Evolutionary conservation across 192 early-diverging fungal species (phyloP).

Genomic region (Umbelopsis isabellina): DNA sequence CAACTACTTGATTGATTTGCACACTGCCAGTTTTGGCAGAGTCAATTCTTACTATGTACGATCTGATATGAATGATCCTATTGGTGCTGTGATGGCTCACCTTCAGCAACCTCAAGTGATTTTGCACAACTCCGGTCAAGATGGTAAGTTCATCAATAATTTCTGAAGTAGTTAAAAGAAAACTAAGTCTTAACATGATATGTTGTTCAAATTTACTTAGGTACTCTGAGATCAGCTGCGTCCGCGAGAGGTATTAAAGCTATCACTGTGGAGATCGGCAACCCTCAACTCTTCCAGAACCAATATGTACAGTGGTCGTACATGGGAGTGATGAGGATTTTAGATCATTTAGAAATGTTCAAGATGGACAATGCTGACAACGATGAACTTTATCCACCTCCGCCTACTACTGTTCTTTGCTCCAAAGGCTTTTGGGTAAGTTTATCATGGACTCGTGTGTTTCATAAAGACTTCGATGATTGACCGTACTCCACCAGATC

Average conservation of each 20-base stretch:
- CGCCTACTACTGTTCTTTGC: constrained; percentile 37
- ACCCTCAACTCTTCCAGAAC: constrained; percentile 86
- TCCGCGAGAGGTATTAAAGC: constrained; percentile 75
- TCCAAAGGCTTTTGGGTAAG: constrained; percentile 43
- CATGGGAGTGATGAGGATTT: constrained; percentile 67
- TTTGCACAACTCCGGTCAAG: constrained; percentile 68
- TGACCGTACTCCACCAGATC: constrained; percentile 63
- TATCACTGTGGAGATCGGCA: constrained; percentile 92
- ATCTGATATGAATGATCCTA: constrained; percentile 80
- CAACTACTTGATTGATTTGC: constrained; percentile 85
- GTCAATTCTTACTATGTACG: constrained; percentile 90
- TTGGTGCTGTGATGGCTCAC: constrained; percentile 73
- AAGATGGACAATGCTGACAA: constrained; percentile 23
- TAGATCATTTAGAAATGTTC: constrained; percentile 67
- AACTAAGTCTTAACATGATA: not conserved
- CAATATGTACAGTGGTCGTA: constrained; percentile 77
- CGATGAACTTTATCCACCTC: constrained; percentile 18
- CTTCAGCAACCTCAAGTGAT: constrained; percentile 86
- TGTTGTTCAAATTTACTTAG: constrained; percentile 29
- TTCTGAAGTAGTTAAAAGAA: not conserved
- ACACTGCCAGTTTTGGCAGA: constrained; percentile 85
- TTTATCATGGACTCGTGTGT: not conserved
- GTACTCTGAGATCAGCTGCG: constrained; percentile 84
- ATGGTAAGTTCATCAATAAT: constrained; percentile 49
- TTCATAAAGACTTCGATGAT: not conserved